These are phyloP conservation scores for Scutellaria minor DNA, from an alignment of 257 asterid genomes.

Conservation along the genomic window DNA sequence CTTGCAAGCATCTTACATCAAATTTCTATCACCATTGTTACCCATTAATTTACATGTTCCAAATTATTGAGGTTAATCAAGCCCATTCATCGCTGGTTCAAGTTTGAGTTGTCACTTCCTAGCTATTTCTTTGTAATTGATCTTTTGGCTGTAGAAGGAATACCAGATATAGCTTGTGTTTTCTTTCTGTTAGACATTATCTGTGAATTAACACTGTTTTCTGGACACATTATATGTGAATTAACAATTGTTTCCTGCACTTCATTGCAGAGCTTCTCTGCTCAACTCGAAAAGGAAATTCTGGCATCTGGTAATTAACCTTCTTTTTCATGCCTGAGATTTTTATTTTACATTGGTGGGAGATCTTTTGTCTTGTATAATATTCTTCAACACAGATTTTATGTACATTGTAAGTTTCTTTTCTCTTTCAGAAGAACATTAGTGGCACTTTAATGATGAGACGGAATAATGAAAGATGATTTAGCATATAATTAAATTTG, in stretches of 20 bases:
- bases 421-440: neutral
- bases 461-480: constrained; percentile 15
- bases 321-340: constrained; percentile 24
- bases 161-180: constrained; percentile 4
- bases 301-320: constrained; percentile 77
- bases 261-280: constrained; percentile 74
- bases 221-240: constrained; percentile 16
- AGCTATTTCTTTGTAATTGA: constrained; percentile 15
- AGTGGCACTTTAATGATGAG: neutral
- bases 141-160: constrained; percentile 1
- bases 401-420: neutral
- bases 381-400: neutral
- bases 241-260: constrained; percentile 30
- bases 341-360: constrained; percentile 7
- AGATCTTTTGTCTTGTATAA: neutral
- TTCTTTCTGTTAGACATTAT: constrained; percentile 25
- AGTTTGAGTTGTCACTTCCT: constrained; percentile 30
- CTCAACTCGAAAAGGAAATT: constrained; percentile 87
- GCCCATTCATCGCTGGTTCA: constrained; percentile 18
- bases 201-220: constrained; percentile 21
- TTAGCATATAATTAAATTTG: neutral
- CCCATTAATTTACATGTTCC: constrained; percentile 17
- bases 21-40: constrained; percentile 8
- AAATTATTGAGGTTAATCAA: constrained; percentile 21
- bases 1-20: constrained; percentile 22